Conservation (phyloP, 495 filamentous ascomycete species). For the Evernia prunastri region DNA sequence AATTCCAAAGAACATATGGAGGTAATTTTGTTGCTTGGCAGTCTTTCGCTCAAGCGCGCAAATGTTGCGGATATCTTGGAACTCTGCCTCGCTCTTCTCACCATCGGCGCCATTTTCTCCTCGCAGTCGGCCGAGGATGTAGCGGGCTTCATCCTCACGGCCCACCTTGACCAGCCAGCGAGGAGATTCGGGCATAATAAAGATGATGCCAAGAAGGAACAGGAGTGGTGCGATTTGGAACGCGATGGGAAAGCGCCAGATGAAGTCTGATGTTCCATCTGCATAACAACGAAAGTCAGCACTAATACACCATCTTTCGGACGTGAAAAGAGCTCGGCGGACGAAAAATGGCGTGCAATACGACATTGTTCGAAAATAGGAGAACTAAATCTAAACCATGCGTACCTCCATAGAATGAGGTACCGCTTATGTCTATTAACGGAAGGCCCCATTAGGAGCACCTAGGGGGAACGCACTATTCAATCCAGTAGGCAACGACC, state of each 20-base stretch:
- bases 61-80: conserved; percentile 54
- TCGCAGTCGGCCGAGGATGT: conserved; percentile 49
- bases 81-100: conserved; percentile 51
- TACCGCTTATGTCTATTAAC: neutral
- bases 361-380: too few relatives aligned
- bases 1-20: conserved; percentile 57
- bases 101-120: conserved; percentile 48
- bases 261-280: conserved; percentile 47
- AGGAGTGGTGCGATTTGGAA: conserved; percentile 56
- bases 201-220: conserved; percentile 42
- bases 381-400: neutral
- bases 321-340: too few relatives aligned
- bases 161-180: conserved; percentile 53
- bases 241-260: conserved; percentile 65
- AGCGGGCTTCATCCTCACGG: conserved; percentile 46
- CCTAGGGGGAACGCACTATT: conserved; percentile 44
- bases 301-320: neutral
- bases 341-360: too few relatives aligned
- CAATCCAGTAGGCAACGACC: conserved; percentile 62
- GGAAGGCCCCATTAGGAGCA: neutral
- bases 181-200: conserved; percentile 53
- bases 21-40: conserved; percentile 48
- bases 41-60: conserved; percentile 50
- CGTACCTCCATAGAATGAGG: conserved; percentile 32
- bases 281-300: conserved; percentile 39